phyloP scores from a whole-genome alignment of 176 grass and related monocot genomes.

The Carex parvula region DNA sequence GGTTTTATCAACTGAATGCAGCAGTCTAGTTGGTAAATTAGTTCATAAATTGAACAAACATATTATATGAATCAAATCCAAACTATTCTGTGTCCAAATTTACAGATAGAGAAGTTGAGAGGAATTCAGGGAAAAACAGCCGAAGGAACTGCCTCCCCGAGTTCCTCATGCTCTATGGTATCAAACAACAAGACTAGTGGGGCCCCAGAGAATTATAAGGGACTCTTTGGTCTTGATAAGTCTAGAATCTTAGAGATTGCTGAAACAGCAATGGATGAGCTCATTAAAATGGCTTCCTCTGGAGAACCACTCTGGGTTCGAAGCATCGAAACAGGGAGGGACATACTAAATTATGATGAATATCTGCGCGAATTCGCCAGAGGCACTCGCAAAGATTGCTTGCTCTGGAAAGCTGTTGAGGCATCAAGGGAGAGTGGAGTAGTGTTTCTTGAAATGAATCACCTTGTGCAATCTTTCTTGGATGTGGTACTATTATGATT shows the following conservation, averaged over 20 bases:
- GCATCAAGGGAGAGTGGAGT: slow-evolving; percentile 46
- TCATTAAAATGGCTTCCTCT: slow-evolving; percentile 47
- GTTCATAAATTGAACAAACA: not conserved
- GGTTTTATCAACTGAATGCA: not conserved
- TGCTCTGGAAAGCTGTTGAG: slow-evolving; percentile 38
- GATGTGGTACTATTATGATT: slow-evolving; percentile 49
- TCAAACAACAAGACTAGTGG: slow-evolving; percentile 13
- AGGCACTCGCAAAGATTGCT: slow-evolving; percentile 21
- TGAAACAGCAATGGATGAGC: slow-evolving; percentile 47
- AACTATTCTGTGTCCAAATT: not conserved
- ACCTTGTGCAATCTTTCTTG: slow-evolving; percentile 61
- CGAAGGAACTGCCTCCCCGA: not conserved
- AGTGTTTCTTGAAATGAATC: slow-evolving; percentile 42
- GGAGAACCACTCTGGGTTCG: slow-evolving; percentile 61
- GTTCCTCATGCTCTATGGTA: slow-evolving; percentile 28
- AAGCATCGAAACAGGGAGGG: slow-evolving; percentile 55
- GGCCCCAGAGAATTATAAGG: slow-evolving; percentile 26
- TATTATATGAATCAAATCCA: not conserved
- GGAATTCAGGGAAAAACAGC: slow-evolving; percentile 15
- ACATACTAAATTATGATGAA: slow-evolving; percentile 77
- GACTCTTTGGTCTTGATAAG: slow-evolving; percentile 36
- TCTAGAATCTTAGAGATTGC: slow-evolving; percentile 43
- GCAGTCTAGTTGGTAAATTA: not conserved
- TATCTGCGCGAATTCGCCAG: slow-evolving; percentile 52
- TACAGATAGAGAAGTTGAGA: slow-evolving; percentile 57